Base-by-base conservation (phyloP, 257 asterid species). In the Penstemon barbatus region DNA sequence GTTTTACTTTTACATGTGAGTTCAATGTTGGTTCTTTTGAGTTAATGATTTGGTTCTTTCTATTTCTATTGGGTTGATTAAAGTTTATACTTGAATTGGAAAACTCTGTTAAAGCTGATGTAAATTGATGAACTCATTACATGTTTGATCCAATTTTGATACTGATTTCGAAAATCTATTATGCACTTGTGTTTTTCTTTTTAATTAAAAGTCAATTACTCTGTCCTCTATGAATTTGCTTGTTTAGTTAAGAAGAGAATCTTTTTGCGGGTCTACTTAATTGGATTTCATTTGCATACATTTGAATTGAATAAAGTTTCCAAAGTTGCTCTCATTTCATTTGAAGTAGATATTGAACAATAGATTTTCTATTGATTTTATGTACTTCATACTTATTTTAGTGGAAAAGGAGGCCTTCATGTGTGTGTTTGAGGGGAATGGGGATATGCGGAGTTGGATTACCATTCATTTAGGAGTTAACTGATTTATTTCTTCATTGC, bases 71-170 rank as follows among this genome's bases (percentile, higher is more conserved):
- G 3, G 46, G 4, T 54, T 12, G 6, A 7, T 33, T 2, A 25
- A 25, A 25, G 2, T 25, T 25, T 25, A 25, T 25, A 25, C 33
- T 25, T 25, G 33, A 25, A 25, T 25, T 25, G 33, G 33, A 50
- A 46, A 49, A 10, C 3, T 59, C 46, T 48, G 19, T 43, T 33
- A 51, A 37, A 19, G 56, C 52, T 43, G 50, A 44, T 42, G 12
- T 19, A 12, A 49, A 63, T 54, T 57, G 64, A 63, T 65, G 13
- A 65, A 65, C 36, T 63, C 10, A 57, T 37, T 57, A 18, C 45
- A 57, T 57, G 45, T 57, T 57, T 41, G 45, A 57, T 37, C 37
- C 13, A 37, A 7, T 57, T 36, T 3, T n/a, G 63, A 25, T 25
- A 25, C 33, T 25, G 33, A 25, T 25, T 25, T 25, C 33, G 33